Base-by-base conservation (phyloP, 2,329 filamentous ascomycete species). In the Botryotinia narcissicola region DNA sequence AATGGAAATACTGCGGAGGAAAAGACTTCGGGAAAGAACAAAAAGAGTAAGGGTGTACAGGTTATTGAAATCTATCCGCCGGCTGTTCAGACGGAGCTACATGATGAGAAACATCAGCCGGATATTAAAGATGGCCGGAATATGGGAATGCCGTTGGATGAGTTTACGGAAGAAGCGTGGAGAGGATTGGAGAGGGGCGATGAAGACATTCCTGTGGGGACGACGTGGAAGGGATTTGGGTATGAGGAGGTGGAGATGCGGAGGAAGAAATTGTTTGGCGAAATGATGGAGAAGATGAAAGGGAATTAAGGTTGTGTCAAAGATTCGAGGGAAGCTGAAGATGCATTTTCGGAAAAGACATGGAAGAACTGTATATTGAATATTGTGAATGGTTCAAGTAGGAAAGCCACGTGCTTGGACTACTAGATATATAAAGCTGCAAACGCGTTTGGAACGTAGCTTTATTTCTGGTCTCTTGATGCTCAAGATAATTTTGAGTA, bases 111-210 rank as follows among this genome's bases (percentile, higher is more conserved):
- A 75, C 84, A 84, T 32, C 69, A 77, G 59, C 77, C 85, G 73
- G 85, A 85, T 54, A 72, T 82, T 35, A 81, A 84, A 22, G 76
- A 78, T 10, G 85, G 85, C 5, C 80, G 81, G 4, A 77, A 80
- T 16, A 74, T 88, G 25, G 87, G 86, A 4, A 88, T 89, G 84
- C 85, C 86, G 7, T 73, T 87, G 29, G 78, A 77, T 5, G 78
- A 82, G 4, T 88, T 85, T 74, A 82, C 81, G 0, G 81, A 85
- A 1, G 78, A 81, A 44, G 81, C 75, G 12, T 79, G 75, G 75
- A 69, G 42, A 51, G 78, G 76, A 1, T 61, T 78, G 66, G 54
- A 44, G 51, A 60, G 60, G 14, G 78, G 76, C 20, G 70, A 75
- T 60, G 74, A 74, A n/a, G 73, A 75, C 62, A 71, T 79, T 51